Percentiles rank a stretch among this genome's conserved stretches.
These are phyloP conservation scores for Odontarrhena argentea DNA, from an alignment of 345 rosid genomes.

Conservation along the genomic window DNA sequence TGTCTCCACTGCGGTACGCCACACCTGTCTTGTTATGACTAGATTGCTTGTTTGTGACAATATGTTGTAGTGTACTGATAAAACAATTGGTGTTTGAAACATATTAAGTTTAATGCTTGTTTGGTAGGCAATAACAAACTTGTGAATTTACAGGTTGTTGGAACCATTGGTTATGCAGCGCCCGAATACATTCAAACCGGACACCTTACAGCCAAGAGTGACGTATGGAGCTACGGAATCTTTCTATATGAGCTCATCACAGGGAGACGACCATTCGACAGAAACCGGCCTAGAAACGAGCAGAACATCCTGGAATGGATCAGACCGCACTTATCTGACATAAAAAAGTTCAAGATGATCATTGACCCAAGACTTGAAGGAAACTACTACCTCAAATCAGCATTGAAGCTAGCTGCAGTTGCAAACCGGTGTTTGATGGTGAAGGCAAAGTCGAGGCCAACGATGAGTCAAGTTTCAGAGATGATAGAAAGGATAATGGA, in stretches of 20 bases:
- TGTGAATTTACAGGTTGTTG: conserved; percentile 61
- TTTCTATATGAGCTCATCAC: conserved; percentile 92
- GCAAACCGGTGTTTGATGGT: conserved; percentile 77
- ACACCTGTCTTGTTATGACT: not conserved
- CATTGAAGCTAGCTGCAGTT: conserved; percentile 70
- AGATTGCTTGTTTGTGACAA: not conserved
- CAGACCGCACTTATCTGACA: conserved; percentile 71
- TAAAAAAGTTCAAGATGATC: conserved; percentile 68
- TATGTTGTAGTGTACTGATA: no score
- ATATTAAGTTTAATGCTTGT: not conserved
- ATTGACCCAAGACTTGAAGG: conserved; percentile 86
- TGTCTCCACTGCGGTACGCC: conserved; percentile 80
- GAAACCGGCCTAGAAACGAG: conserved; percentile 80
- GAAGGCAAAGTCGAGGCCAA: conserved; percentile 70
- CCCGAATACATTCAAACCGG: conserved; percentile 91
- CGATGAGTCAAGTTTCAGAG: conserved; percentile 73
- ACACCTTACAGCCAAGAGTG: conserved; percentile 77
- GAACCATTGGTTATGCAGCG: conserved; percentile 95
- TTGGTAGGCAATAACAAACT: not conserved
- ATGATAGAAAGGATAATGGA: conserved; percentile 68
- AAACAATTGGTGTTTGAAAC: not conserved
- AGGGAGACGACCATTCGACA: conserved; percentile 80
- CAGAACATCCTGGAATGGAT: conserved; percentile 94
- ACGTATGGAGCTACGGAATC: conserved; percentile 91
- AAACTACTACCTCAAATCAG: conserved; percentile 61